Base-by-base conservation (phyloP, 495 filamentous ascomycete species). In the Penicillium desertorum region DNA sequence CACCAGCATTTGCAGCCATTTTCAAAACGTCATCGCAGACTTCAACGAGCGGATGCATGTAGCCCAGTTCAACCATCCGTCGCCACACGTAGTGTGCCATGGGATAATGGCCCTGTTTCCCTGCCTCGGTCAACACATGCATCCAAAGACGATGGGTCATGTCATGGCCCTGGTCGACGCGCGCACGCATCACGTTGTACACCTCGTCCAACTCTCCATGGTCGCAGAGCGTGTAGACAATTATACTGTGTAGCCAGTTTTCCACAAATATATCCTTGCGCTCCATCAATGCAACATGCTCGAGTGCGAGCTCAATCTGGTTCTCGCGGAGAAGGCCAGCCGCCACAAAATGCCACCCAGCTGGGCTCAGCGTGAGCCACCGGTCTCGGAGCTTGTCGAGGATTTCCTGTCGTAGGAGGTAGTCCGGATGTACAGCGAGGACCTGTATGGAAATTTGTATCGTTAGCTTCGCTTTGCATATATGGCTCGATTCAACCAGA, bases 371-470 rank as follows among this genome's bases (percentile, higher is more conserved):
- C 2, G 75, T 72, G 43, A 89, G 81, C 87, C 89, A 94, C 58
- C 85, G 73, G 55, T 83, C 77, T 64, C 82, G 81, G 42, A 83
- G 73, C 20, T 84, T 84, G 43, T 78, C 67, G 23, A 98, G 71
- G n/a, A 96, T 76, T 30, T 86, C 76, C 36, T 79, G 76, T 22
- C 91, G 86, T 11, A 92, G 76, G 1, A 91, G 43, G 59, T 94
- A 92, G 69, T 97, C 86, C 1, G 93, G 92, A 69, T 96, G 92
- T 22, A 95, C 83, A 14, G 90, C 84, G 22, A 92, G 82, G 6
- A 83, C 83, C 84, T 92, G 51, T 1, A 29, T 25, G 60, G 8
- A n/a, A 56, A n/a, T n/a, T 57, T 54, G 57, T 56, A 54, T 44
- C 42, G 34, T 36, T 45, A 60, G 34, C 17, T 25, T 42, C 22